Evolutionary conservation across 1,284 basidiomycete species (phyloP), one percentile per base, ranked within the genome.

Genomic region (Microbotryomycetes sp.): DNA sequence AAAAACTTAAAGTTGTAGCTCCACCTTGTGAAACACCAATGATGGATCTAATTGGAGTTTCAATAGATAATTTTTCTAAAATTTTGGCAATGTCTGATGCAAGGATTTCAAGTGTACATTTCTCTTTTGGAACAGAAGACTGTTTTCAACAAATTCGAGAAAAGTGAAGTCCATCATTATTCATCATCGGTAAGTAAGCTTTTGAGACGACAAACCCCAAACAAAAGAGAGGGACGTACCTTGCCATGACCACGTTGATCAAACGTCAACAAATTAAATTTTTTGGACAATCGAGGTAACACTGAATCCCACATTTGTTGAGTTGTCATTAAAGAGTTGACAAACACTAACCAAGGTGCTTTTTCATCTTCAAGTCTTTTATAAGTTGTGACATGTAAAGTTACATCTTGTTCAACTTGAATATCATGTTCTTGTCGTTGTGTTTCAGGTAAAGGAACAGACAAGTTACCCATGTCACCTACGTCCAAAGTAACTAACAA

Each of bases 1-100:
- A 75, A 59, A 78, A 76, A 7, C 74, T 69, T 23, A 79, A 70
- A 1, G 76, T 69, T 3, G 77, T 79, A 6, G 77, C 77, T n/a
- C 77, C 77, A 26, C 77, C 77, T 65, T 78, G 77, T 9, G 76
- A 77, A 22, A 79, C 76, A 12, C 77, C 77, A 56, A 79, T 75
- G 42, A 79, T 69, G 47, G 77, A 72, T 53, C 72, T 69, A 15
- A 73, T 60, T 2, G 74, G 73, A 5, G 69, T 70, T 0, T 62
- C 56, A 54, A 79, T 71, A 1, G 65, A 69, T 45, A 78, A 71
- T 26, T 71, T 70, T n/a, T 69, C 62, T 30, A 78, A 71, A 28
- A 79, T 65, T 32, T 64, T 68, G 19, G 75, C 72, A n/a, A 76
- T 71, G 62, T 79, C 77, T 64, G 74, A 73, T 19, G 77, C 74